Evolutionary conservation across 2,329 filamentous ascomycete genomes (phyloP), one percentile per base, ranked within the genome.

Genomic region (Aspergillus persii): DNA sequence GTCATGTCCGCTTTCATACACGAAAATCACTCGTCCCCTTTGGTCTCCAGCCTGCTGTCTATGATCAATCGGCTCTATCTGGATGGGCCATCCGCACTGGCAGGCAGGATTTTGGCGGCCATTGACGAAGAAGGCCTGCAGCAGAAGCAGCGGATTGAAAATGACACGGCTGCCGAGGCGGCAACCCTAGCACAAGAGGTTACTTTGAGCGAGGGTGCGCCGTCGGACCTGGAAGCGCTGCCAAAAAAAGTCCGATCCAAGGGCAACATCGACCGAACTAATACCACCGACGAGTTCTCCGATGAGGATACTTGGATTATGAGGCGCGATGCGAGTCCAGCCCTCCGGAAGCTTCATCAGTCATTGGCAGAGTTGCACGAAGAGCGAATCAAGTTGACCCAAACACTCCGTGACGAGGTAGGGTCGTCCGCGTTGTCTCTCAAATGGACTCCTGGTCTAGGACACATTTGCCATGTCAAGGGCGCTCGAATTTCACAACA

Each of bases 91-190:
- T 77, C 80, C 9, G 81, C 84, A 47, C 83, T 98, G 4, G 90
- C 93, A 2, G 76, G 80, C 26, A 84, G 83, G 26, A 96, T 99
- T 59, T 78, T 84, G 53, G 80, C 84, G 2, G 88, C 94, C 3
- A 96, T 99, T 59, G 95, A 99, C 68, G 95, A 98, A 76, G 93
- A 97, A 63, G 91, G 92, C 0, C 79, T 98, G n/a, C 82, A 87
- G 15, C 86, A 91, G 65, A 88, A 91, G 68, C 93, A 97, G 68
- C 85, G 89, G 39, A 83, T 89, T 1, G 87, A 95, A 66, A 88
- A 94, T 61, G 86, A 84, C 54, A 86, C 91, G 63, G 86, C 87
- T 0, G 85, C 83, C 23, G 85, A 89, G 61, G 86, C 95, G 67
- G 84, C 90, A 27, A 84, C 85, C 1, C 80, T 96, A 51, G 91